Base-by-base conservation (phyloP, 176 grass and related monocot genomes). In the Tillandsia fasciculata region DNA sequence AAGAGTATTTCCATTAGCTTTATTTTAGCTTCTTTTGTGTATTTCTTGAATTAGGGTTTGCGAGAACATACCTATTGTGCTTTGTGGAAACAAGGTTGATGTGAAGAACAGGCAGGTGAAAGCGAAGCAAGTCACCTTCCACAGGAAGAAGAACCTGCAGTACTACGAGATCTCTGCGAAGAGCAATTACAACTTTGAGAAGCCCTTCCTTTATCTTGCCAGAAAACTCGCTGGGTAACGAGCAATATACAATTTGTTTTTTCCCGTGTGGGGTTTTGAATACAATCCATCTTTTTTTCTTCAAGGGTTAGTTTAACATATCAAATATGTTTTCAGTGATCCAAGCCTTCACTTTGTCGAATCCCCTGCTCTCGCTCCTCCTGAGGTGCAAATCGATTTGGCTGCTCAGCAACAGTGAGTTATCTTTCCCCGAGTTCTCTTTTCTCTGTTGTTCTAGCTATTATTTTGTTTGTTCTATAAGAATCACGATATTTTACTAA, bases 161-260 rank as follows among this genome's bases (percentile, higher is more conserved):
- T 89, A 85, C 75, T 85, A 85, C 23, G 86, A 88, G 64, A 83
- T 88, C 17, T 88, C 86, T 78, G 86, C 86, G 56, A 88, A 84
- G 81, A 88, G 86, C 70, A 88, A 81, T 68, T 88, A 88, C 70
- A 88, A 88, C 73, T 84, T 84, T 33, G 86, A 88, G 77, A 88
- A 88, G 73, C 81, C 81, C n/a, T 88, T 88, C 63, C 67, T 88
- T 47, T 84, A 84, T 77, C 77, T 88, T 70, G 74, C 81, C 28
- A 84, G 61, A 68, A 88, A 88, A 64, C 78, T 89, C 17, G 75
- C 79, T 23, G 79, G 79, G 83, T 80, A 73, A 70, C 11, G 11
- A 71, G 20, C 20, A 49, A 72, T 26, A 7, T 67, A 10, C 33
- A 53, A 63, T 28, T 70, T 23, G 61, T 12, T 65, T 66, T 48